Percentiles rank a stretch among this genome's conserved stretches.
phyloP scores from a whole-genome alignment of 1,284 basidiomycete genomes.

The Ceratobasidium sp. region DNA sequence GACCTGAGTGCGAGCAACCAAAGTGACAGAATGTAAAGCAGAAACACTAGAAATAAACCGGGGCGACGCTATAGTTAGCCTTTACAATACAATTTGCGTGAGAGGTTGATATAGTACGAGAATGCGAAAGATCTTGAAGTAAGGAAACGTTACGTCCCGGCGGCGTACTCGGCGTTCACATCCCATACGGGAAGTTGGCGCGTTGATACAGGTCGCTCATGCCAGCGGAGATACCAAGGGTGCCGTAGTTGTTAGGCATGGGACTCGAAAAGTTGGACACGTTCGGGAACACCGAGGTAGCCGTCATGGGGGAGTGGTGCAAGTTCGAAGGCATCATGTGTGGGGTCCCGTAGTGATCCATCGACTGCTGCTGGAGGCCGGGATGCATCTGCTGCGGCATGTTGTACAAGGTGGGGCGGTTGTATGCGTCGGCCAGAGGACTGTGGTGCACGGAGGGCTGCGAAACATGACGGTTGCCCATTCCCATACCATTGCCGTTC shows the following conservation, averaged over 20 bases:
- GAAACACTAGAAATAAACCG: conserved; percentile 39
- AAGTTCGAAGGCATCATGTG: conserved; percentile 37
- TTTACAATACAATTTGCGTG: conserved; percentile 16
- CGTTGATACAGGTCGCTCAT: conserved; percentile 79
- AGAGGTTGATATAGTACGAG: conserved; percentile 32
- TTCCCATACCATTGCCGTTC: conserved; percentile 64
- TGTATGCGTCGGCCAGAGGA: conserved; percentile 71
- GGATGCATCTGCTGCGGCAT: conserved; percentile 61
- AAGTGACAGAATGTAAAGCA: conserved; percentile 36
- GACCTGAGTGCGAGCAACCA: conserved; percentile 34
- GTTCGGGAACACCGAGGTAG: conserved; percentile 80
- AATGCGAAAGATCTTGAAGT: neutral
- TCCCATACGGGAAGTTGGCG: conserved; percentile 76
- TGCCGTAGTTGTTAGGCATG: conserved; percentile 63
- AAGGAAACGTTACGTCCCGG: neutral
- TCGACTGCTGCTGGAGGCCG: conserved; percentile 59
- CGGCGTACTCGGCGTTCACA: conserved; percentile 60
- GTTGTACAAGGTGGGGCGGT: conserved; percentile 58
- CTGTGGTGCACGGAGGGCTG: conserved; percentile 28
- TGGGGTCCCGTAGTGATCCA: conserved; percentile 27
- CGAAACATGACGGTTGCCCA: conserved; percentile 25
- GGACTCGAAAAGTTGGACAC: conserved; percentile 66
- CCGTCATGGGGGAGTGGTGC: conserved; percentile 64
- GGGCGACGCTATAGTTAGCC: conserved; percentile 17
- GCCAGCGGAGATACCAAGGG: conserved; percentile 60